phyloP scores from a whole-genome alignment of 306 rosid genomes.

The Mucuna pruriens region DNA sequence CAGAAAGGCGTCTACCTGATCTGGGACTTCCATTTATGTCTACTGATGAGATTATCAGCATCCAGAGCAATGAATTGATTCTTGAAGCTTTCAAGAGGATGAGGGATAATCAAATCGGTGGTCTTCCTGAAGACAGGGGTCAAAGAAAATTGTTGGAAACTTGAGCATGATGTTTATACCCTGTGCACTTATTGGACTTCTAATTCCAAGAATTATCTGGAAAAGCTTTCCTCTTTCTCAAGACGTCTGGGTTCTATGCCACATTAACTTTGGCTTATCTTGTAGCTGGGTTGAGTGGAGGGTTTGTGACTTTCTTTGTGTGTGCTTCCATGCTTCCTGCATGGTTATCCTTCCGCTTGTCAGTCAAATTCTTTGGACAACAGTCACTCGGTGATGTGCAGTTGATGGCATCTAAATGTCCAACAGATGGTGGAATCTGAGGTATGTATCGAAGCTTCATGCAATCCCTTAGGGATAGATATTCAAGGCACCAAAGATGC shows the following conservation, averaged over 20 bases:
- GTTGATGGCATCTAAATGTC: neutral
- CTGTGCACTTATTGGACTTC: constrained; percentile 75
- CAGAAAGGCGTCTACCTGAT: constrained; percentile 61
- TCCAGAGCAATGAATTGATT: constrained; percentile 65
- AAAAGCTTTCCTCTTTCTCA: constrained; percentile 67
- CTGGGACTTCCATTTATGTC: constrained; percentile 93
- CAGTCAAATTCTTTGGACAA: constrained; percentile 65
- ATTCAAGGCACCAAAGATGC: constrained; percentile 3
- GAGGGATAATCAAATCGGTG: constrained; percentile 79
- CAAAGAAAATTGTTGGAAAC: constrained; percentile 70
- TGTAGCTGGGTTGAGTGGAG: constrained; percentile 85
- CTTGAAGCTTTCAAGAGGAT: constrained; percentile 94
- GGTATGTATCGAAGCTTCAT: constrained; percentile 9
- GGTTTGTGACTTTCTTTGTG: constrained; percentile 74
- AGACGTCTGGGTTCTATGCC: constrained; percentile 82
- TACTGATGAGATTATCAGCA: constrained; percentile 64
- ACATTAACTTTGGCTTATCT: constrained; percentile 78
- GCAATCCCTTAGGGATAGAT: neutral
- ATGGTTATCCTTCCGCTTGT: constrained; percentile 72
- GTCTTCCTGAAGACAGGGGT: constrained; percentile 80
- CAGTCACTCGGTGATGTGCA: constrained; percentile 59
- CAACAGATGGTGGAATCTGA: constrained; percentile 12
- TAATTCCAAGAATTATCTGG: constrained; percentile 80
- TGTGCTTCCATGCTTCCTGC: constrained; percentile 80
- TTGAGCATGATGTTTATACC: constrained; percentile 90